These are phyloP conservation scores for Mariannaea elegans DNA, from an alignment of 2,329 filamentous ascomycete genomes.

Conservation along the genomic window DNA sequence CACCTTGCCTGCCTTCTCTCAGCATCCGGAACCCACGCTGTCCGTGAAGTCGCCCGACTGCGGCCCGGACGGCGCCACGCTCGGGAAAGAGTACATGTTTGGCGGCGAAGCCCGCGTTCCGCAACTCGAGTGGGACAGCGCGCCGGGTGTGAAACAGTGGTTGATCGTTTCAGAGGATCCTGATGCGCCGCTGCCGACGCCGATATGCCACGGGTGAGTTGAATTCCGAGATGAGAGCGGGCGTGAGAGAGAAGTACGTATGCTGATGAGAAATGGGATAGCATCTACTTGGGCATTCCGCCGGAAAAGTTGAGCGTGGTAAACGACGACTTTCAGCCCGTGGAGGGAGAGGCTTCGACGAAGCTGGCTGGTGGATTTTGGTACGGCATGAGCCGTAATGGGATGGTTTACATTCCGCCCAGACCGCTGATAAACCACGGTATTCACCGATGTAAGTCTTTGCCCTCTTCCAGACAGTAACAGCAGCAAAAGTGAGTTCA, in stretches of 20 bases:
- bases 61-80: slow-evolving; percentile 46
- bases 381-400: slow-evolving; percentile 53
- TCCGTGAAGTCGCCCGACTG: slow-evolving; percentile 51
- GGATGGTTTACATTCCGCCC: slow-evolving; percentile 55
- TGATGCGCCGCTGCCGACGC: slow-evolving; percentile 54
- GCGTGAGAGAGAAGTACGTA: background rate
- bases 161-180: slow-evolving; percentile 57
- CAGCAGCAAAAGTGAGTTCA: no score
- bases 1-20: slow-evolving; percentile 47
- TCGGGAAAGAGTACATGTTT: slow-evolving; percentile 49
- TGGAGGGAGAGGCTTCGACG: slow-evolving; percentile 36
- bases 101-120: slow-evolving; percentile 53
- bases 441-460: slow-evolving; percentile 55
- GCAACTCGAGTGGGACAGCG: slow-evolving; percentile 50
- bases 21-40: slow-evolving; percentile 47
- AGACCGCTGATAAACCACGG: slow-evolving; percentile 60
- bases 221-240: background rate
- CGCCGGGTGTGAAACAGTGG: slow-evolving; percentile 53
- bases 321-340: slow-evolving; percentile 48
- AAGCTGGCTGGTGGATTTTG: slow-evolving; percentile 55
- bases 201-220: slow-evolving; percentile 56
- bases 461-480: no score
- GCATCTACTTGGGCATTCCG: slow-evolving; percentile 37
- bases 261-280: slow-evolving; percentile 11
- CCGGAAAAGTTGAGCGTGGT: slow-evolving; percentile 28